A percentile compares a stretch with the other conserved stretches of the same genome.
These are phyloP conservation scores for Zygnema cylindricum DNA, from an alignment of 139 green algal genomes.

Conservation along the genomic window DNA sequence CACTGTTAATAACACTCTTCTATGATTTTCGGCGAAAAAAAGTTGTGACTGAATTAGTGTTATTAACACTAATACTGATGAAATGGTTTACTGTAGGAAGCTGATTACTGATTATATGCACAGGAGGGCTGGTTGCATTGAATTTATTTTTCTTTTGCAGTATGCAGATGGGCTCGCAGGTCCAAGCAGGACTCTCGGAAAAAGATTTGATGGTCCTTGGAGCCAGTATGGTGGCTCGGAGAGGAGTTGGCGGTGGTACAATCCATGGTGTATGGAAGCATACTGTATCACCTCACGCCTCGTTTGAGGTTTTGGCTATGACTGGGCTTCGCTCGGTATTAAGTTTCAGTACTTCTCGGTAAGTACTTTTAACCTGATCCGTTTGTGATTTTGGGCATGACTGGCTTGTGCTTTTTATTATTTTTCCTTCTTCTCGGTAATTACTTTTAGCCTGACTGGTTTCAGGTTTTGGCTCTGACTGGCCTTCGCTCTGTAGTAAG, in stretches of 20 bases:
- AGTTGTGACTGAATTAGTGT: no score
- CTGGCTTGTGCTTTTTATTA: no score
- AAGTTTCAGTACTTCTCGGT: conserved; percentile 25
- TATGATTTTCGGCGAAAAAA: no score
- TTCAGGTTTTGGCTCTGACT: conserved; percentile 27
- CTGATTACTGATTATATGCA: no score
- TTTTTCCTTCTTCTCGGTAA: no score
- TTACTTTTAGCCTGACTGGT: no score
- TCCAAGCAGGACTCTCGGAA: conserved; percentile 39
- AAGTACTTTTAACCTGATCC: conserved; percentile 18
- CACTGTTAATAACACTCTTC: no score
- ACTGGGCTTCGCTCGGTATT: conserved; percentile 2
- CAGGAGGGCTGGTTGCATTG: no score
- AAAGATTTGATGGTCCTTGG: conserved; percentile 38
- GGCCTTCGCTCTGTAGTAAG: conserved; percentile 8
- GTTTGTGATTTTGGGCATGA: no score
- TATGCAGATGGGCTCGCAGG: conserved; percentile 33
- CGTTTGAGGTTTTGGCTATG: conserved; percentile 33
- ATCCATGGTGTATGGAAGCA: conserved; percentile 25
- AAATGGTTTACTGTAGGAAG: no score
- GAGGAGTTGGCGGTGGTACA: conserved; percentile 41
- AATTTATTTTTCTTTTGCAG: no score
- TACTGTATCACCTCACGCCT: conserved; percentile 30
- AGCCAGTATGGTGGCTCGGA: conserved; percentile 10
- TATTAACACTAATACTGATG: no score